phyloP scores from a whole-genome alignment of 2,329 filamentous ascomycete genomes.

The Arthroderma uncinatum region DNA sequence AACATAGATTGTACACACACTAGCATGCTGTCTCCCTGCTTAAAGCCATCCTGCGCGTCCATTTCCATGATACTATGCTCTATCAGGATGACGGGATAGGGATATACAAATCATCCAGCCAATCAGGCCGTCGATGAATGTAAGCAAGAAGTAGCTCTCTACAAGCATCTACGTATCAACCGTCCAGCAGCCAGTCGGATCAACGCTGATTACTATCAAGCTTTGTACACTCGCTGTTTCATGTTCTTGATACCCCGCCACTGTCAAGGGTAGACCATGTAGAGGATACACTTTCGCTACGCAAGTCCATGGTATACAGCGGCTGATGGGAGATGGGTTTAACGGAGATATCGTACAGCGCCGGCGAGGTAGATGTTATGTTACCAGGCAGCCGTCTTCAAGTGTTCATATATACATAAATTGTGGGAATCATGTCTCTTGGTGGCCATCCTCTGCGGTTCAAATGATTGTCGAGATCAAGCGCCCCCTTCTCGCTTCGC shows the following conservation, averaged over 20 bases:
- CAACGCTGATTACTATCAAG: not conserved
- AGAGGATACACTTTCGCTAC: no score
- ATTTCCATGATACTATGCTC: not conserved
- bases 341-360: no score
- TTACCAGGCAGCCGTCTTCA: no score
- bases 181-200: not conserved
- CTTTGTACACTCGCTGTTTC: no score
- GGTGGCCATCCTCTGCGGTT: no score
- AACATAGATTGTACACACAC: not conserved
- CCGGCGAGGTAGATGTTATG: no score
- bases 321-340: no score
- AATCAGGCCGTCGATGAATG: not conserved
- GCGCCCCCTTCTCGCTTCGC: constrained; percentile 37
- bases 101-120: not conserved
- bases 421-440: no score
- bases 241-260: no score
- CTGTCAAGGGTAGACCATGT: no score
- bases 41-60: not conserved
- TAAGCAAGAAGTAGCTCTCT: not conserved
- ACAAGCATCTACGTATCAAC: not conserved
- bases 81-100: not conserved
- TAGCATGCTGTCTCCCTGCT: not conserved
- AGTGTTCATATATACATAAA: no score
- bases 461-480: not conserved
- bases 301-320: no score